phyloP scores from a whole-genome alignment of 2,329 filamentous ascomycete genomes.

The Microdochium bolleyi region DNA sequence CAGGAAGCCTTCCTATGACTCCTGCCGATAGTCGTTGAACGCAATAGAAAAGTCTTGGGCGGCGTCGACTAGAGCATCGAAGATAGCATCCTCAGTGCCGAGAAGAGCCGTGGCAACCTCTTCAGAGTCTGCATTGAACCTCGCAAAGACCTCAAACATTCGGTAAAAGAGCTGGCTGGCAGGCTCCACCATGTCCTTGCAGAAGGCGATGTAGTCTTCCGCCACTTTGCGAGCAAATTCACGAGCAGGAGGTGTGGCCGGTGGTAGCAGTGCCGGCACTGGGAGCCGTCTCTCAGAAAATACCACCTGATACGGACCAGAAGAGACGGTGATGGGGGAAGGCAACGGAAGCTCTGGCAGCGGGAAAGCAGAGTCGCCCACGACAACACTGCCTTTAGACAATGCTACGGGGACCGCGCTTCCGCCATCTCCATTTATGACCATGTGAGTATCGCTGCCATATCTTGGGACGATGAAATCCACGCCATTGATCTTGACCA shows the following conservation, averaged over 20 bases:
- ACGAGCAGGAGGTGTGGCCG: not conserved
- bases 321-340: not conserved
- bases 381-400: no score
- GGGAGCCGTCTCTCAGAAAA: not conserved
- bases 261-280: not conserved
- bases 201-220: not conserved
- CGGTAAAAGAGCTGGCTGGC: not conserved
- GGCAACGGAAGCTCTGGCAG: not conserved
- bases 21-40: not conserved
- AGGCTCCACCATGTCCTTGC: not conserved
- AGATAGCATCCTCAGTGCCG: not conserved
- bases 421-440: not conserved
- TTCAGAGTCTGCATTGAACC: not conserved
- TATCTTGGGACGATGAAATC: not conserved
- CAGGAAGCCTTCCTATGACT: not conserved
- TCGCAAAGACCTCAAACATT: not conserved
- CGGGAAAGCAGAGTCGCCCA: not conserved
- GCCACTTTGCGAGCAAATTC: not conserved
- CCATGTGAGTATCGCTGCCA: not conserved
- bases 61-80: not conserved
- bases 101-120: not conserved
- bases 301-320: not conserved
- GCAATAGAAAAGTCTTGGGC: not conserved
- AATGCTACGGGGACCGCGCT: not conserved
- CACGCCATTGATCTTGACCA: not conserved